phyloP scores from a whole-genome alignment of 306 rosid genomes.

The Herpetospermum pedunculosum region DNA sequence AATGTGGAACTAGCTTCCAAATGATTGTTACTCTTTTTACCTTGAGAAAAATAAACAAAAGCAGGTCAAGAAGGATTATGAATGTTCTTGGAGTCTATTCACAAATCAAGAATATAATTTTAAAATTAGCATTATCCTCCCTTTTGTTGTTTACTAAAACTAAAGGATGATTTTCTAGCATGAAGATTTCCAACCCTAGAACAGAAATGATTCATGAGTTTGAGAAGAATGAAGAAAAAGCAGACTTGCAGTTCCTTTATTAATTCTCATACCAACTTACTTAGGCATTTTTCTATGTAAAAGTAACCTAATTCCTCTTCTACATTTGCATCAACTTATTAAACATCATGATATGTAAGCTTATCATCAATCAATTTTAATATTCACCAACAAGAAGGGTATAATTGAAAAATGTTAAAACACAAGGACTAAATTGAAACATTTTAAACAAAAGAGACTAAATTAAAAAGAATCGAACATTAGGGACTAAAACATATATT shows the following conservation, averaged over 20 bases:
- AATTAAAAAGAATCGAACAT: no score
- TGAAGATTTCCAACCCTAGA: neutral
- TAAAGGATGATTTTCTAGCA: neutral
- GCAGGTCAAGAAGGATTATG: neutral
- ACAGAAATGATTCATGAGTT: neutral
- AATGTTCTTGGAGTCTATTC: neutral
- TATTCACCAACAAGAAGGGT: no score
- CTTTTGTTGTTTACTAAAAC: neutral
- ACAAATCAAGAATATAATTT: neutral
- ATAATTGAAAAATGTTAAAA: no score
- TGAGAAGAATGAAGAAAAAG: neutral
- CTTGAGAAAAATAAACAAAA: neutral
- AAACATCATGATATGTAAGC: no score
- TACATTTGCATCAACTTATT: no score
- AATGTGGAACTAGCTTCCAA: neutral
- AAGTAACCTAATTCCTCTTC: neutral
- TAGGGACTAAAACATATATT: neutral
- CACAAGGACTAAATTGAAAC: no score
- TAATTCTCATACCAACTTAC: no score
- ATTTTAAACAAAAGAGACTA: no score
- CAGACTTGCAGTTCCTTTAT: neutral
- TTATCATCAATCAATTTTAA: no score
- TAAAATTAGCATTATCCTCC: neutral
- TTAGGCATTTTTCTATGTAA: no score
- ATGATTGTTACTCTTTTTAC: neutral